Evolutionary conservation across 805 yeast species (phyloP), one percentile per base, ranked within the genome.

Genomic region (Candida adriatica): DNA sequence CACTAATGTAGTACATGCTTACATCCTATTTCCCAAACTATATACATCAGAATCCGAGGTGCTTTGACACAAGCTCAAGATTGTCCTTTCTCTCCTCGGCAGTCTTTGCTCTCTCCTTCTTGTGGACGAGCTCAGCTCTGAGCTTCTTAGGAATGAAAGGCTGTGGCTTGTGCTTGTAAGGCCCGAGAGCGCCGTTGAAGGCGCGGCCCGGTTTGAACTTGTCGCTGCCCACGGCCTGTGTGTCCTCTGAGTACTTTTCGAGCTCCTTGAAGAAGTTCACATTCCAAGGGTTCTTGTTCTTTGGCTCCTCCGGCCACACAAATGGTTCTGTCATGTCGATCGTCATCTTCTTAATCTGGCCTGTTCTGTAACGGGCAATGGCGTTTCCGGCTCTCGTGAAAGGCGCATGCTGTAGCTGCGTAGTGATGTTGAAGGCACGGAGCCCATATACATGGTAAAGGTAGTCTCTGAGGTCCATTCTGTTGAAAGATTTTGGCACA

Each of bases 281-380:
- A 43, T 62, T 49, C 65, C 69, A 59, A 17, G 63, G 55, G 34
- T 59, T 59, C 42, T 64, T 64, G 28, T 66, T 59, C 16, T 38
- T 30, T 16, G 73, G 70, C 38, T 66, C 70, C 23, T 71, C 79
- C 4, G 99, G 99, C 96, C 96, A 92, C 28, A 92, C 70, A 54
- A 92, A 92, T 16, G 99, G 98, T 44, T 90, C 86, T 36, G 76
- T 78, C 90, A 92, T 82, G 48, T 88, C 97, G 31, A 92, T 81
- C 15, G 96, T 90, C 97, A 92, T 92, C 60, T 87, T 88, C 66
- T 92, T 92, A 43, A 74, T 71, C 61, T 86, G 95, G 2, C 88
- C 77, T 6, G 68, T 64, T 59, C 95, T 73, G 61, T 70, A 75
- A 54, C 96, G 76, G 13, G 86, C 79, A 38, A 70, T 59, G 27